These are phyloP conservation scores for Sistotremastrum niveocremeum DNA, from an alignment of 768 basidiomycete genomes.

Conservation along the genomic window DNA sequence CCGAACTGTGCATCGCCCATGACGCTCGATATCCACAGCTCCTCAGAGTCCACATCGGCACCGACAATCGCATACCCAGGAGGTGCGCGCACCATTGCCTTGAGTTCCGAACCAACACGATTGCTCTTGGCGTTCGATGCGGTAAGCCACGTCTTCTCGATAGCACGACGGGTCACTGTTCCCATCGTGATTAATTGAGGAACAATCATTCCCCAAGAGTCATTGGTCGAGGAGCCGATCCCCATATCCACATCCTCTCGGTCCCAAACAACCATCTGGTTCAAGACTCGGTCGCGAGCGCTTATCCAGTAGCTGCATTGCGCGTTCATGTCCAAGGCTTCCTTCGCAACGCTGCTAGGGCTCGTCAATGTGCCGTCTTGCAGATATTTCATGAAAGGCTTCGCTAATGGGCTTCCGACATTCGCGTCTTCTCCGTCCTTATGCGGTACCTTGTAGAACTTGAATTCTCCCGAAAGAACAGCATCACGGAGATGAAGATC, in stretches of 20 bases:
- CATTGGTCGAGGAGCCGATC: constrained; percentile 19
- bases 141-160: constrained; percentile 96
- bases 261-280: constrained; percentile 90
- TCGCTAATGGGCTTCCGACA: constrained; percentile 85
- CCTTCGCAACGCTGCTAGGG: constrained; percentile 64
- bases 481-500: constrained; percentile 47
- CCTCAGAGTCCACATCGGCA: constrained; percentile 97
- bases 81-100: constrained; percentile 94
- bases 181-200: constrained; percentile 98
- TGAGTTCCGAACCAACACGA: constrained; percentile 94
- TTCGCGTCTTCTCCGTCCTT: constrained; percentile 91
- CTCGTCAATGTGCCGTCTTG: constrained; percentile 80
- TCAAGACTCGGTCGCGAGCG: constrained; percentile 77
- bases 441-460: constrained; percentile 90
- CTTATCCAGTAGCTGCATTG: constrained; percentile 98
- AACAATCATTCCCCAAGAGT: constrained; percentile 81
- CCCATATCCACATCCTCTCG: constrained; percentile 37
- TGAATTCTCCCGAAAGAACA: constrained; percentile 31
- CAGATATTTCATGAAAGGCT: constrained; percentile 79
- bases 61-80: constrained; percentile 90
- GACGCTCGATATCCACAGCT: constrained; percentile 96
- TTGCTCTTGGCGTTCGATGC: constrained; percentile 97
- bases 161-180: constrained; percentile 92
- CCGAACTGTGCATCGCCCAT: constrained; percentile 99
- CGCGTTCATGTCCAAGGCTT: constrained; percentile 83